phyloP scores from a whole-genome alignment of 768 basidiomycete genomes.

The Pholiota microspora region DNA sequence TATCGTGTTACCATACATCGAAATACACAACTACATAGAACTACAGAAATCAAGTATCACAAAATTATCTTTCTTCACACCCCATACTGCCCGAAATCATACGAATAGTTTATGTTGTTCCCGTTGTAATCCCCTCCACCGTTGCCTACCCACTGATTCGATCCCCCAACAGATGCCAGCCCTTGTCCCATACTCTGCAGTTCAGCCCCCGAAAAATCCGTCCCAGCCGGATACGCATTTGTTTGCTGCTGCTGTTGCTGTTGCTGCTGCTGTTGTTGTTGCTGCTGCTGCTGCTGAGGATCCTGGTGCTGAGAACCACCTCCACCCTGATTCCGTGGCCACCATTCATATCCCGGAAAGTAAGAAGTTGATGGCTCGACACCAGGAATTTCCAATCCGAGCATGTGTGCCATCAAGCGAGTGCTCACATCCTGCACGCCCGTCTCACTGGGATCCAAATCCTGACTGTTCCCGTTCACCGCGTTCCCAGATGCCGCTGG shows the following conservation, averaged over 20 bases:
- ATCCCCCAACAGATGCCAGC: constrained; percentile 10
- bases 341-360: constrained; percentile 64
- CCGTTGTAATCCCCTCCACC: constrained; percentile 14
- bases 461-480: constrained; percentile 18
- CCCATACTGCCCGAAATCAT: constrained; percentile 30
- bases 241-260: not conserved
- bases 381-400: constrained; percentile 64
- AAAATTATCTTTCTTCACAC: constrained; percentile 16
- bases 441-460: constrained; percentile 23
- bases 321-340: constrained; percentile 43
- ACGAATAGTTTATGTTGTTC: constrained; percentile 25
- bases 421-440: constrained; percentile 65
- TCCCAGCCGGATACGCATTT: constrained; percentile 11
- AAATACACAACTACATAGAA: constrained; percentile 12
- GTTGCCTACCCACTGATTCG: constrained; percentile 14
- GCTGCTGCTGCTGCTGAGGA: constrained; percentile 9
- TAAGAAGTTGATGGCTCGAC: constrained; percentile 59
- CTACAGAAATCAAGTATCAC: constrained; percentile 14
- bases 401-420: constrained; percentile 71
- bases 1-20: constrained; percentile 10
- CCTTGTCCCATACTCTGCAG: constrained; percentile 13
- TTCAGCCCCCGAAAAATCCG: constrained; percentile 14
- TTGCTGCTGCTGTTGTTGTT: not conserved
- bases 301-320: not conserved
- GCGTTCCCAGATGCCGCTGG: constrained; percentile 10